Base-by-base conservation (phyloP, 192 early-diverging fungal species). In the Thoreauomyces humboldtii region DNA sequence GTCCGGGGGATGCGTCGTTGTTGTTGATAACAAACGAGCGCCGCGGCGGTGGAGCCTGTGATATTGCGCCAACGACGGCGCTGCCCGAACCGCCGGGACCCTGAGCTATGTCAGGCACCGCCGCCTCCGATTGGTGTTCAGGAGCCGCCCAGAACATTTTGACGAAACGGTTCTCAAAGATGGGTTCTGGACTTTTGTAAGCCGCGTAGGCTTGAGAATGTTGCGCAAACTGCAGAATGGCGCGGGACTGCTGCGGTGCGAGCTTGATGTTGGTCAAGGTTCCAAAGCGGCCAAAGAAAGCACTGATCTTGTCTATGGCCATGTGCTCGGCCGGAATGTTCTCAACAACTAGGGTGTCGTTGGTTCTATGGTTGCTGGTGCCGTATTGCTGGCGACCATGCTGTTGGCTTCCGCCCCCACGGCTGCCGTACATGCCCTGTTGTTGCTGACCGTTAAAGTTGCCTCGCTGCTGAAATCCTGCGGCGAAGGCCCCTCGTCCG, bases 81-180 rank as follows among this genome's bases (percentile, higher is more conserved):
- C 32, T 25, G 34, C 22, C 35, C 17, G 50, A 22, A 15, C 50
- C 50, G 44, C 44, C 44, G 15, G 50, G 50, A n/a, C n/a, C n/a
- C n/a, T n/a, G n/a, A n/a, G n/a, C n/a, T n/a, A n/a, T n/a, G n/a
- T n/a, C n/a, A n/a, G n/a, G n/a, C n/a, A n/a, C n/a, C n/a, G n/a
- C n/a, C n/a, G n/a, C n/a, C n/a, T n/a, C n/a, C n/a, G n/a, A n/a
- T n/a, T n/a, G n/a, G 15, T 57, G 12, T 15, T 73, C 64, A 19
- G 69, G 35, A 29, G 43, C 36, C 32, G 25, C 72, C 87, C 89
- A 92, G 69, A 82, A 92, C n/a, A 93, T 84, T 59, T 89, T 90
- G 45, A 93, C 91, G 62, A 93, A 93, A 22, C 91, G 83, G 68
- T 93, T 93, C 19, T 79, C 88, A 75, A 93, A 93, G 34, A 93